These are phyloP conservation scores for Chaetomium globosum DNA, from an alignment of 2,329 filamentous ascomycete genomes.

Conservation along the genomic window DNA sequence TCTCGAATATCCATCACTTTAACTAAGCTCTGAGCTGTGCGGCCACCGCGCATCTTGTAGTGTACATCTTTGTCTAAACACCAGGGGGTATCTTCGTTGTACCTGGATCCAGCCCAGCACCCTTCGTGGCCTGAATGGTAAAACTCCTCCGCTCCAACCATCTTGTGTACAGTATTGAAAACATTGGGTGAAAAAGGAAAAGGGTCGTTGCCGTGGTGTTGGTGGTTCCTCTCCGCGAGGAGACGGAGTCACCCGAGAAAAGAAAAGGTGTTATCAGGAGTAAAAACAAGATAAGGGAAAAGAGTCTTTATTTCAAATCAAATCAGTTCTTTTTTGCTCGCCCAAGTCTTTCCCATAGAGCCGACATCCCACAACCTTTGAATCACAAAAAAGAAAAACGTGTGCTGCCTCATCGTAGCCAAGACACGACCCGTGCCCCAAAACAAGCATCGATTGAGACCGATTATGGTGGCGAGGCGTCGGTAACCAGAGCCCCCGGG, in stretches of 20 bases:
- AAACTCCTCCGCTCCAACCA: conserved; percentile 32
- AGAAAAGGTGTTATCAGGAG: conserved; percentile 25
- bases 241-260: conserved; percentile 24
- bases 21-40: conserved; percentile 34
- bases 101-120: conserved; percentile 41
- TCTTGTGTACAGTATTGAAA: conserved; percentile 37
- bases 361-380: conserved; percentile 23
- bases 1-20: conserved; percentile 17
- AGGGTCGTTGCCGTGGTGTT: conserved; percentile 22
- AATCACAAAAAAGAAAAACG: conserved; percentile 11
- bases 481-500: background rate
- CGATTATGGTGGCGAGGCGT: conserved; percentile 9
- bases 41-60: conserved; percentile 35
- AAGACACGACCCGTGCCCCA: background rate
- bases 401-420: background rate
- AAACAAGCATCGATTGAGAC: conserved; percentile 2
- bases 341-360: conserved; percentile 35
- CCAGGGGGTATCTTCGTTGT: conserved; percentile 41
- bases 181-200: conserved; percentile 29
- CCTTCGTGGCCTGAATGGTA: conserved; percentile 33
- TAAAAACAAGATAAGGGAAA: conserved; percentile 23
- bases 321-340: conserved; percentile 33
- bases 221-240: conserved; percentile 29
- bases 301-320: conserved; percentile 39
- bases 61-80: conserved; percentile 38